Base-by-base conservation (phyloP, 73 alveolate species). In the Paramecium pentaurelia region DNA sequence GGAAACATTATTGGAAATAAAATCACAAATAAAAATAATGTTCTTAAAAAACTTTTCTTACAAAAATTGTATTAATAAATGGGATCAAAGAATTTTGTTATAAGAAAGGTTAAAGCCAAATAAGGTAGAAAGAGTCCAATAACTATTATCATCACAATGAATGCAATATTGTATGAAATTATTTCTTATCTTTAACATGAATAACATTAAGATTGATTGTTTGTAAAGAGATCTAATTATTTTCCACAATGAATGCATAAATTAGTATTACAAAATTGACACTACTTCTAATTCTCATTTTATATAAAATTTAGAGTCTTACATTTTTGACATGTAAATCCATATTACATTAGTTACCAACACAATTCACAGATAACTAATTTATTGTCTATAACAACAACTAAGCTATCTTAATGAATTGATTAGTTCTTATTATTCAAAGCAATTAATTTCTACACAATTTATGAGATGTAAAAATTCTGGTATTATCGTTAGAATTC, bases 1-100 rank as follows among this genome's bases (percentile, higher is more conserved):
- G 84, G 84, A 12, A 64, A 64, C 84, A 64, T 64, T 10, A 64
- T 64, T 64, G 84, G 84, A 64, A 64, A 64, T 6, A 64, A 34
- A 14, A 64, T 64, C 4, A 64, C 47, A n/a, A 64, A 64, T 32
- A 64, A 64, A 0, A 64, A 14, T 6, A 28, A 28, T 0, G 84
- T 28, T 64, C 84, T 64, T 1, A 64, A 28, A n/a, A 8, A 8
- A 5, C 47, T 64, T 28, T 64, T 32, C 47, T 32, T 64, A 28
- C 84, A 64, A 64, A 64, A 64, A 5, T 27, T 11, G 30, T 64
- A 64, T 27, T 64, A 20, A 64, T 64, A 51, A 3, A 64, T 18
- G 4, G 84, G 84, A 32, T 64, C 84, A 34, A 64, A 64, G 28
- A 64, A 64, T 11, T 64, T 64, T 14, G 84, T 64, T 22, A 64